phyloP scores from a whole-genome alignment of 208 protist species.

The Polymyxa betae region DNA sequence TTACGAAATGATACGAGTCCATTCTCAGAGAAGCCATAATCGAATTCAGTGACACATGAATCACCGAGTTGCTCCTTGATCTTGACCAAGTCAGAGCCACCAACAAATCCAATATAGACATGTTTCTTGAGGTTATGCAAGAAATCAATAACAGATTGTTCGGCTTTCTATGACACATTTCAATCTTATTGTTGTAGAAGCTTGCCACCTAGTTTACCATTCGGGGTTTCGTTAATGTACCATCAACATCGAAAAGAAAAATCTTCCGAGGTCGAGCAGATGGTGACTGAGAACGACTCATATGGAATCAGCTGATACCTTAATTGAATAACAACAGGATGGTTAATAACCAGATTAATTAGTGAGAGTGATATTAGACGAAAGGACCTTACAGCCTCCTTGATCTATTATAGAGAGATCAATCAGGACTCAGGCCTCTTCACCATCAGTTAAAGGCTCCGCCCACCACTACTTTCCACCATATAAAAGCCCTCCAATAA shows the following conservation, averaged over 20 bases:
- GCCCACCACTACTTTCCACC: too few species aligned
- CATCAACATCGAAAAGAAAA: constrained; percentile 93
- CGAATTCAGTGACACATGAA: constrained; percentile 82
- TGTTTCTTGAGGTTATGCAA: constrained; percentile 83
- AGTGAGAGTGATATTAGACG: too few species aligned
- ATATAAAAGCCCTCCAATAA: too few species aligned
- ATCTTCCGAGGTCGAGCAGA: neutral
- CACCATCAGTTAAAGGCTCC: too few species aligned
- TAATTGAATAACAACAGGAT: too few species aligned
- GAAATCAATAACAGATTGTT: constrained; percentile 83
- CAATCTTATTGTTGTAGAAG: neutral
- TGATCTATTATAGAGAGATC: too few species aligned
- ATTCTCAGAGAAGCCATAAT: constrained; percentile 98
- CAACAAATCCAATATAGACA: constrained; percentile 93
- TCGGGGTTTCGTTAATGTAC: constrained; percentile 77
- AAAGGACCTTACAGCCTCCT: too few species aligned
- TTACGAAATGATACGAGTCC: constrained; percentile 78
- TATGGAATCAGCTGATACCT: too few species aligned
- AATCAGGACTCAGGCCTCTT: too few species aligned
- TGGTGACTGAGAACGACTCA: too few species aligned
- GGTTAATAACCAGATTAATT: too few species aligned
- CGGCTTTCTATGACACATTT: constrained; percentile 74
- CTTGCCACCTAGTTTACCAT: constrained; percentile 32
- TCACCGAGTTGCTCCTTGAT: constrained; percentile 66
- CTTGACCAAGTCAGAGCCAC: constrained; percentile 97